Percentiles rank a stretch among this genome's conserved stretches.
Conservation (phyloP, 2,329 filamentous ascomycete genomes). For the Aphanoascus verrucosus region DNA sequence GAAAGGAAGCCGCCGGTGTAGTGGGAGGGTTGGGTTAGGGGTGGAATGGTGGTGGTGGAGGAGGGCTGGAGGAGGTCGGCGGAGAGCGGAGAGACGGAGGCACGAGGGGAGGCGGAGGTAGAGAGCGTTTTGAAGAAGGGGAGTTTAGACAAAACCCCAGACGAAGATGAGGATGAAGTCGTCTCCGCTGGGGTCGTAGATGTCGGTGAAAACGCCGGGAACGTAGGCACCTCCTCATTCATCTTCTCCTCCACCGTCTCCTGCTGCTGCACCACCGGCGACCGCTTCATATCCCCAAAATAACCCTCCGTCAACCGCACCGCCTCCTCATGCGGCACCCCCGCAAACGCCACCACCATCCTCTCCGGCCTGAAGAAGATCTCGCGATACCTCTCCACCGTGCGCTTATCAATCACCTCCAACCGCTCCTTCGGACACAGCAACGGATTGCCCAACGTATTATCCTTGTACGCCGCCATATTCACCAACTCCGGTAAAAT, state of each 20-base stretch:
- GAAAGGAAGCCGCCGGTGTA: conserved; percentile 93
- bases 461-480: conserved; percentile 89
- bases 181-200: conserved; percentile 29
- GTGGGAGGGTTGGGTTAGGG: conserved; percentile 56
- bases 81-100: conserved; percentile 46
- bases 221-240: conserved; percentile 24
- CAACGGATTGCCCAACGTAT: conserved; percentile 87
- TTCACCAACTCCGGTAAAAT: conserved; percentile 93
- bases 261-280: conserved; percentile 49
- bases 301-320: conserved; percentile 68
- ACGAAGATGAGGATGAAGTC: conserved; percentile 34
- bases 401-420: conserved; percentile 57
- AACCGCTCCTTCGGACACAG: conserved; percentile 81
- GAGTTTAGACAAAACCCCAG: conserved; percentile 66
- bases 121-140: conserved; percentile 86
- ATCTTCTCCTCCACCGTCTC: conserved; percentile 24
- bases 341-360: conserved; percentile 91
- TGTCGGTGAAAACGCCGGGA: conserved; percentile 28
- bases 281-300: conserved; percentile 78
- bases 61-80: conserved; percentile 35
- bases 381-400: conserved; percentile 67
- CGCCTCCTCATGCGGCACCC: conserved; percentile 71
- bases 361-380: conserved; percentile 80
- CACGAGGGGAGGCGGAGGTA: conserved; percentile 54
- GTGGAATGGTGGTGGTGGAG: conserved; percentile 41